Evolutionary conservation across 78 protist species (phyloP), one percentile per base, ranked within the genome.

Genomic region (Speleostelium caveatum): DNA sequence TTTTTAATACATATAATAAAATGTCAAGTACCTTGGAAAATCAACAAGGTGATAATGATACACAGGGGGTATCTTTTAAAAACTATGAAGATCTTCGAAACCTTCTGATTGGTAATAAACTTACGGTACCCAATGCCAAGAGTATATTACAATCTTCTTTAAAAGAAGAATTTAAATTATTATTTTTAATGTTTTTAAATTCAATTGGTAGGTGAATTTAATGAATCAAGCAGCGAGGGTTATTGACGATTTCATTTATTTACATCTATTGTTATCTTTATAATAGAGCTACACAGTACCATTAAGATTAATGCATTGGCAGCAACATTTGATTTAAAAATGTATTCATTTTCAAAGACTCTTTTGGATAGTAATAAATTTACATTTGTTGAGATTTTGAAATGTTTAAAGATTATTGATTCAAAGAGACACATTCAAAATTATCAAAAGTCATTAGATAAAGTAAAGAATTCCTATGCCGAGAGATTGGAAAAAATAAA

Each of bases 341-440:
- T 59, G 28, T 69, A 83, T 45, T 39, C 14, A 19, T 42, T 69
- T 16, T 68, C 80, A 12, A 56, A n/a, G 19, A 19, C 73, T 22
- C 41, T 72, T 19, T 71, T 83, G 19, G 72, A 83, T 26, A 83
- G 79, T 0, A 45, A 83, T 10, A 83, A 60, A 33, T 69, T 59
- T 33, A 75, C 87, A 16, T 75, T 86, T 67, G 93, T 75, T n/a
- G 93, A 86, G 26, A 86, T 86, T 14, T 41, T 86, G 21, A 86
- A 86, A 42, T 65, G 80, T 75, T 53, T 86, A 49, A 86, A 86
- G 85, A 66, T 86, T 55, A 55, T 86, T 36, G 93, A 86, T 24
- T 86, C 93, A 26, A 86, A 86, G 60, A 75, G 93, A 61, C 55
- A 22, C 28, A 17, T 86, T 3, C 58, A 36, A n/a, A 32, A 21